Evolutionary conservation across 1,284 basidiomycete genomes (phyloP), one percentile per base, ranked within the genome.

Genomic region (Irpex sp.): DNA sequence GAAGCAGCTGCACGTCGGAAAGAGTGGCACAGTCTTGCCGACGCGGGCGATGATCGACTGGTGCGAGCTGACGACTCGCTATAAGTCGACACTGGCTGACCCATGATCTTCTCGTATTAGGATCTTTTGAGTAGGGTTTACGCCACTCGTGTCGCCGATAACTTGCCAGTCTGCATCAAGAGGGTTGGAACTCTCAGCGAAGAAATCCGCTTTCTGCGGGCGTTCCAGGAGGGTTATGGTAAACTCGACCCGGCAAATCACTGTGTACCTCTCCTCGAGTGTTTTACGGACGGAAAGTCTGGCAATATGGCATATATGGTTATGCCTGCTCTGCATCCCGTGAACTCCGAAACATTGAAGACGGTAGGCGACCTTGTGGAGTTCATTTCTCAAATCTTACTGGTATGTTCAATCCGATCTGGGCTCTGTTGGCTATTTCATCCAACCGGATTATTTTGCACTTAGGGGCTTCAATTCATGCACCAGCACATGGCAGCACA

Each of bases 331-430:
- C 71, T 81, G 7, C 71, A 74, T 0, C 42, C 62, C 0, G 75
- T 73, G 54, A 38, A 76, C 44, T 62, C 72, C n/a, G 76, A 77
- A 4, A 68, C 56, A 0, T 78, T 80, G 59, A 32, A 71, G 1
- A 76, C 78, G 0, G 72, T 78, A 0, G 78, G 77, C 0, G 80
- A 81, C 67, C 75, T 69, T 1, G 56, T 80, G 1, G 80, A 79
- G 24, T 80, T 77, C 60, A 68, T 80, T 7, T 45, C 70, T 5
- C 80, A 81, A 27, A 27, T 27, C 2, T 27, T 27, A 27, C 27
- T 27, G 27, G 27, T 27, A 27, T 27, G 27, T 27, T 4, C 4
- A 27, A 27, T 27, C 27, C 27, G 4, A 27, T 27, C 27, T 27
- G 27, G 27, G 27, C 27, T 27, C 27, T 27, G 27, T 27, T 27